Base-by-base conservation (phyloP, 192 early-diverging fungal genomes). In the Mortierella hygrophila region DNA sequence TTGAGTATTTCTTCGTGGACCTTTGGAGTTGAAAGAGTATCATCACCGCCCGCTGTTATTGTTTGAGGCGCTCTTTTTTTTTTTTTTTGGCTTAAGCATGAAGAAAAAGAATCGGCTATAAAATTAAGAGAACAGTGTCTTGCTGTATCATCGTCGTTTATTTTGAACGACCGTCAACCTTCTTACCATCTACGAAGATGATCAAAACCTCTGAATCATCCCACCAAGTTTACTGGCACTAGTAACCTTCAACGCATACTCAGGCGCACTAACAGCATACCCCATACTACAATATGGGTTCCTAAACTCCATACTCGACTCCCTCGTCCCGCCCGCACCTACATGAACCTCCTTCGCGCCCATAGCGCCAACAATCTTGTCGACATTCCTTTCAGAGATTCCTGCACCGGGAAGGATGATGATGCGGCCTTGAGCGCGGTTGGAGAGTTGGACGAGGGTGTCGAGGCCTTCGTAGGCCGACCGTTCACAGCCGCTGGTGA, bases 371-470 rank as follows among this genome's bases (percentile, higher is more conserved):
- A 90, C 68, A 35, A 92, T 81, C 74, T 90, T 85, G 38, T 72
- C 32, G 16, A 93, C 73, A 57, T 94, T 94, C 32, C 90, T 68
- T 5, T 91, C 88, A 3, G 91, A 74, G 72, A 94, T 93, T 1
- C 94, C 93, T 35, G 90, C 89, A 11, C 93, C 93, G 15, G 94
- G 93, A 78, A 95, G 77, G 57, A 94, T 93, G 26, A 78, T 87
- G 18, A 94, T 91, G 6, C 90, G 80, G 3, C 72, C 82, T 4
- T 79, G 72, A 0, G 93, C 93, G 7, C 65, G 75, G 46, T 83
- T 76, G 26, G 90, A 74, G 6, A 94, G 88, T 54, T 79, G 46
- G 11, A 88, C 79, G 15, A 95, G 78, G 20, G 87, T 78, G 26
- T 89, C 88, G 4, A 94, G 75, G 0, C 94, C 94, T 54, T 93